Evolutionary conservation across 176 grass and related monocot genomes (phyloP).

Genomic region (Musa itinerans): DNA sequence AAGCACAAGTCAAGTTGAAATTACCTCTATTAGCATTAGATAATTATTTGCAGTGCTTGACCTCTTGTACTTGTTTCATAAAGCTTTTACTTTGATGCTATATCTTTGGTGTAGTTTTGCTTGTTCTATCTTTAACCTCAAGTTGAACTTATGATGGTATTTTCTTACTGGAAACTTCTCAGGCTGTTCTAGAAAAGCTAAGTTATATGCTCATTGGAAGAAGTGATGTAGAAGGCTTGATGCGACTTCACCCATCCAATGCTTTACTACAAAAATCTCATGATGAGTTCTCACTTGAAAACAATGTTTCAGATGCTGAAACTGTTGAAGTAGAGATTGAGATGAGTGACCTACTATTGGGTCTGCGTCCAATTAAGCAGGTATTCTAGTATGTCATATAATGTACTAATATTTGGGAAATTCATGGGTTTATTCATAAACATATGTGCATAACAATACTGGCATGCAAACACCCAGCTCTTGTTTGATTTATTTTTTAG

Average conservation of each 20-base stretch:
- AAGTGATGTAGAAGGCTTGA: conserved; percentile 92
- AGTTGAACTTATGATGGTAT: not conserved
- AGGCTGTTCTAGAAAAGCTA: conserved; percentile 97
- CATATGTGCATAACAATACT: not conserved
- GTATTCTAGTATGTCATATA: conserved; percentile 20
- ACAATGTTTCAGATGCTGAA: conserved; percentile 45
- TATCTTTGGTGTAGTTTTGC: no score
- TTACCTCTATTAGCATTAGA: not conserved
- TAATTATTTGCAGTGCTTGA: no score
- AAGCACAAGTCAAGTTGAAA: not conserved
- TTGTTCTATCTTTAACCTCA: no score
- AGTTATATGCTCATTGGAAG: conserved; percentile 91
- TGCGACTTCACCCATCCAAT: conserved; percentile 76
- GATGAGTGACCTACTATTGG: conserved; percentile 77
- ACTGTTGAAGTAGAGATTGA: conserved; percentile 74
- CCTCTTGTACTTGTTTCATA: no score
- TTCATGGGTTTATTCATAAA: not conserved
- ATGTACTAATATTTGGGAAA: not conserved
- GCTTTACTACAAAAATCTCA: conserved; percentile 49
- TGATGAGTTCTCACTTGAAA: conserved; percentile 31
- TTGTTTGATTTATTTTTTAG: no score
- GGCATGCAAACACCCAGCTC: not conserved
- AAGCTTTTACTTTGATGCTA: no score
- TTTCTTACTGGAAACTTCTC: conserved; percentile 13
- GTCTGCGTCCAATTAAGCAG: conserved; percentile 91